Conservation (phyloP, 1,139 yeast species). For the Scheffersomyces parashehatae region DNA sequence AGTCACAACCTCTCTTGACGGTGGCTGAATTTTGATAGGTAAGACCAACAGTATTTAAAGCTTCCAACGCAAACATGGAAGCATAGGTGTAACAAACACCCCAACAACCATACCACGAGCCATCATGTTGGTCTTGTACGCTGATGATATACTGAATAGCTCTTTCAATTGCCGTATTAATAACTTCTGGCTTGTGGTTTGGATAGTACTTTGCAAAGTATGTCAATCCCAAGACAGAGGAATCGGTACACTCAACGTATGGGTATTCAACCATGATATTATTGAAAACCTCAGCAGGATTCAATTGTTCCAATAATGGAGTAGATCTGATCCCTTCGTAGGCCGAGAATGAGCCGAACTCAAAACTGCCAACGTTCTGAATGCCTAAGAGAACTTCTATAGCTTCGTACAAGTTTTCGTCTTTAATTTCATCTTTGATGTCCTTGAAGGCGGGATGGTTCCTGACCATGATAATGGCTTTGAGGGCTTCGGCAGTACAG, state of each 20-base stretch:
- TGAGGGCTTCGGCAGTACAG: slow-evolving; percentile 94
- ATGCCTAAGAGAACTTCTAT: slow-evolving; percentile 53
- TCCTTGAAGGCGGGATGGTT: slow-evolving; percentile 56
- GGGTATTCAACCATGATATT: slow-evolving; percentile 99
- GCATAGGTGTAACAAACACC: slow-evolving; percentile 97
- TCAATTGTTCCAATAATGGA: slow-evolving; percentile 69
- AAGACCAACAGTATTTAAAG: slow-evolving; percentile 69
- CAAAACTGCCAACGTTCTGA: slow-evolving; percentile 79
- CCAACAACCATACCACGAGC: slow-evolving; percentile 99
- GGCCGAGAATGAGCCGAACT: slow-evolving; percentile 90
- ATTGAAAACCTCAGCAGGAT: slow-evolving; percentile 98
- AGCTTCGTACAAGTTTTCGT: slow-evolving; percentile 59
- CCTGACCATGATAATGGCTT: slow-evolving; percentile 90
- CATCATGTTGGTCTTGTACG: slow-evolving; percentile 67
- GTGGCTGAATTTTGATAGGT: slow-evolving; percentile 59
- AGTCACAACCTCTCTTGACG: slow-evolving; percentile 82
- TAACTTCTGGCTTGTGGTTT: slow-evolving; percentile 64
- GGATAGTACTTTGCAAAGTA: slow-evolving; percentile 68
- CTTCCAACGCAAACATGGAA: slow-evolving; percentile 97
- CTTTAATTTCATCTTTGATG: slow-evolving; percentile 49
- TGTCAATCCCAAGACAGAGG: slow-evolving; percentile 84
- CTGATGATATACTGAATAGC: slow-evolving; percentile 73
- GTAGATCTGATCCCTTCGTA: slow-evolving; percentile 88
- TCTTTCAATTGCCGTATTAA: slow-evolving; percentile 63
- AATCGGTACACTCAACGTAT: slow-evolving; percentile 96